Evolutionary conservation across 257 asterid genomes (phyloP).

Genomic region (Prunella vulgaris): DNA sequence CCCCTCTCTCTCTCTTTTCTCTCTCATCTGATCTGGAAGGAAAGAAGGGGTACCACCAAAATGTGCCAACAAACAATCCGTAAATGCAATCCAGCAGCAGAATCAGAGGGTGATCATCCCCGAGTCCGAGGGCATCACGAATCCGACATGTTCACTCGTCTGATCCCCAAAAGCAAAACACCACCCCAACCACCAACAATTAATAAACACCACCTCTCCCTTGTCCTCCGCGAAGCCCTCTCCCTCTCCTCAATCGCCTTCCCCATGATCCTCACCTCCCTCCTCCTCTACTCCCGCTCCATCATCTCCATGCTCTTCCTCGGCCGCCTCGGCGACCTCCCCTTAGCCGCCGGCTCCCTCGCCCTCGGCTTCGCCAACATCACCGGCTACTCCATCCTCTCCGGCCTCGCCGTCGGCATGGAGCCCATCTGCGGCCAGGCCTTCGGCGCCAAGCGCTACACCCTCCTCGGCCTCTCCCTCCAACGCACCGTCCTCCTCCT

Average conservation of each 20-base stretch:
- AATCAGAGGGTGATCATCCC: no score
- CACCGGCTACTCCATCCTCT: constrained; percentile 70
- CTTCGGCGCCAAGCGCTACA: constrained; percentile 57
- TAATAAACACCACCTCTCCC: neutral
- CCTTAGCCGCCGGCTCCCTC: constrained; percentile 72
- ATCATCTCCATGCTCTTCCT: constrained; percentile 86
- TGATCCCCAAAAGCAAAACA: constrained; percentile 49
- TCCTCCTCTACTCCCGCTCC: constrained; percentile 71
- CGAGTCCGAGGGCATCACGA: neutral
- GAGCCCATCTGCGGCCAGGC: constrained; percentile 89
- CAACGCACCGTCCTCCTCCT: constrained; percentile 65
- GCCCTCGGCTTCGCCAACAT: constrained; percentile 76
- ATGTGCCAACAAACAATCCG: neutral
- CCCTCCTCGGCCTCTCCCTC: constrained; percentile 56
- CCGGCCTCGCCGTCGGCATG: constrained; percentile 87
- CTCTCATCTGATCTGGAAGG: no score
- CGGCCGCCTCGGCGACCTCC: constrained; percentile 61
- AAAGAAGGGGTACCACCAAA: no score
- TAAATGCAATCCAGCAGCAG: constrained; percentile 10
- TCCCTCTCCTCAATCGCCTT: constrained; percentile 48
- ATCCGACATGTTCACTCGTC: constrained; percentile 30
- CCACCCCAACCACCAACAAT: neutral
- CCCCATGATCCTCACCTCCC: constrained; percentile 75
- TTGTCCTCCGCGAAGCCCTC: constrained; percentile 38
- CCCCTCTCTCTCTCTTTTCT: neutral